These are phyloP conservation scores for Komagataella pseudopastoris DNA, from an alignment of 805 yeast species.

Conservation along the genomic window DNA sequence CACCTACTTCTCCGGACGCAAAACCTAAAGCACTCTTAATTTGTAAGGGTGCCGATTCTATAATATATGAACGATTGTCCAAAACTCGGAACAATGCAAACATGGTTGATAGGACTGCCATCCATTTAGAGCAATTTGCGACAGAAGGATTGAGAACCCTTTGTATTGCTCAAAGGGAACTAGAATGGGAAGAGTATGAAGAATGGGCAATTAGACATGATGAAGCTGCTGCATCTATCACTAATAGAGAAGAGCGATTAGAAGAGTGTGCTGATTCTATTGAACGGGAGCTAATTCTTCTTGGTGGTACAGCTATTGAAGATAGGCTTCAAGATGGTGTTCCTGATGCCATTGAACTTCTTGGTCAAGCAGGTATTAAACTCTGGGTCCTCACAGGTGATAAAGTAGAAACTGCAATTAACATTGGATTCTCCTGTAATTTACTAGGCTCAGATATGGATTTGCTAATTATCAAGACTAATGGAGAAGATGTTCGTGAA, in stretches of 20 bases:
- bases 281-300: constrained; percentile 47
- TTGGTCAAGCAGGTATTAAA: constrained; percentile 69
- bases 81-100: constrained; percentile 28
- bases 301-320: constrained; percentile 83
- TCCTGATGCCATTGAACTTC: constrained; percentile 60
- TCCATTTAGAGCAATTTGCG: constrained; percentile 66
- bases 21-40: constrained; percentile 50
- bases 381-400: constrained; percentile 84
- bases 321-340: constrained; percentile 81
- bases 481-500: constrained; percentile 38
- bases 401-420: constrained; percentile 81
- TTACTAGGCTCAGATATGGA: constrained; percentile 67
- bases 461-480: constrained; percentile 46
- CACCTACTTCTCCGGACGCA: constrained; percentile 27
- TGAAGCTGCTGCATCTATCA: constrained; percentile 50
- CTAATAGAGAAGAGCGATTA: constrained; percentile 54
- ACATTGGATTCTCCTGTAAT: constrained; percentile 79
- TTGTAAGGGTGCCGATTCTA: constrained; percentile 80
- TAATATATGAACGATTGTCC: constrained; percentile 53
- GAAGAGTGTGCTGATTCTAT: constrained; percentile 65
- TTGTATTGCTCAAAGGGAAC: constrained; percentile 62
- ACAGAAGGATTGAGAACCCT: constrained; percentile 75
- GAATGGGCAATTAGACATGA: constrained; percentile 53
- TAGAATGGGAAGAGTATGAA: constrained; percentile 46
- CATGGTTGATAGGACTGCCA: constrained; percentile 46